Conservation (phyloP, 1,284 basidiomycete species). For the Heterobasidion irregulare region DNA sequence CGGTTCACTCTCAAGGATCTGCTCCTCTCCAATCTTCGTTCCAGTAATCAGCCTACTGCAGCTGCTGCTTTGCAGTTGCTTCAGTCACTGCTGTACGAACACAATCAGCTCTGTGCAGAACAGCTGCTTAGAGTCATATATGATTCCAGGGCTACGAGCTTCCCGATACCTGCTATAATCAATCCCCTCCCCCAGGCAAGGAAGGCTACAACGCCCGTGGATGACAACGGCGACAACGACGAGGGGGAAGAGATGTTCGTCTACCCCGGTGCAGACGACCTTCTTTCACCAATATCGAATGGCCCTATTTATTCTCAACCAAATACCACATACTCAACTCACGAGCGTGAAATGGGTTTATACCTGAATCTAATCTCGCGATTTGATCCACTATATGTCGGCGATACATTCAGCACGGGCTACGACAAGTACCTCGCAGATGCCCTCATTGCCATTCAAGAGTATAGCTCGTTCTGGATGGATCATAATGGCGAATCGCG, state of each 20-base stretch:
- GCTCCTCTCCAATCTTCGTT: conserved; percentile 70
- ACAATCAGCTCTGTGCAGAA: conserved; percentile 60
- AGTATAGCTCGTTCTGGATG: conserved; percentile 47
- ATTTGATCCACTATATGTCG: conserved; percentile 67
- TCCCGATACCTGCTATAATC: conserved; percentile 51
- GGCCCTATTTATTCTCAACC: conserved; percentile 46
- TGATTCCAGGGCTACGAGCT: conserved; percentile 67
- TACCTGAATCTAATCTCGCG: conserved; percentile 76
- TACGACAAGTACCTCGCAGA: conserved; percentile 83
- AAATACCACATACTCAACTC: conserved; percentile 64
- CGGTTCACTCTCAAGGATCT: conserved; percentile 89
- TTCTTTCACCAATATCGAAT: conserved; percentile 11
- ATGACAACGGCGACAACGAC: conserved; percentile 47
- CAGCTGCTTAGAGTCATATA: conserved; percentile 61
- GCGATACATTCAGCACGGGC: conserved; percentile 76
- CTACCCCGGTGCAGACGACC: conserved; percentile 46
- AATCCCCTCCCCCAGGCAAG: conserved; percentile 11
- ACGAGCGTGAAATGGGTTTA: conserved; percentile 75
- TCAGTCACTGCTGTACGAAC: conserved; percentile 63
- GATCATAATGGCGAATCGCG: conserved; percentile 31
- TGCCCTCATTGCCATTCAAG: conserved; percentile 63
- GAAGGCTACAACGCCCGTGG: conserved; percentile 16
- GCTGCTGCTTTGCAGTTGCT: conserved; percentile 77
- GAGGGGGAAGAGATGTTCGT: conserved; percentile 32
- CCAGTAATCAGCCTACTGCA: conserved; percentile 51